phyloP scores from a whole-genome alignment of 2,329 filamentous ascomycete genomes.

The Talaromyces rugulosus region DNA sequence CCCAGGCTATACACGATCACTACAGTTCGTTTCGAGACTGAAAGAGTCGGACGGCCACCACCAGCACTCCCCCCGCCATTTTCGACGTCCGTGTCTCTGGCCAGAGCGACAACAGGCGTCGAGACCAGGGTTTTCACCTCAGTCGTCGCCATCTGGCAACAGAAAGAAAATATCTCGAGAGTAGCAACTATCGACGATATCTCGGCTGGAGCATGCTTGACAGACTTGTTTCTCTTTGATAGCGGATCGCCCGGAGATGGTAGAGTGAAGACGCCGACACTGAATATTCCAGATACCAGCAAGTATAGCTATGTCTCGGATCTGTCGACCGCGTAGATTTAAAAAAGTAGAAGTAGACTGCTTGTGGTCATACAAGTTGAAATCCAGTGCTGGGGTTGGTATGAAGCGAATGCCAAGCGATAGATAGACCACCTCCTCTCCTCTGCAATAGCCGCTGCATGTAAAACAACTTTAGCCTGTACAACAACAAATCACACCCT shows the following conservation, averaged over 20 bases:
- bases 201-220: slow-evolving; percentile 6
- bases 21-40: slow-evolving; percentile 33
- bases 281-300: not conserved
- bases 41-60: slow-evolving; percentile 2
- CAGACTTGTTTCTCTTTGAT: not conserved
- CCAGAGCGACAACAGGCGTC: slow-evolving; percentile 17
- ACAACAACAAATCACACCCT: not conserved
- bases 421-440: not conserved
- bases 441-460: not conserved
- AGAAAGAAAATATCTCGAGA: slow-evolving; percentile 16
- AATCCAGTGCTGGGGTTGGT: not conserved
- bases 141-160: slow-evolving; percentile 29
- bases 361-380: not conserved
- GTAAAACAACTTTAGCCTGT: not conserved
- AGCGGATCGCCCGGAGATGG: not conserved
- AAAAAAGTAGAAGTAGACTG: not conserved
- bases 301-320: not conserved
- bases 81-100: slow-evolving; percentile 14
- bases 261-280: not conserved
- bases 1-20: slow-evolving; percentile 66
- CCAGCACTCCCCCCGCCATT: not conserved
- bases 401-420: not conserved
- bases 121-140: slow-evolving; percentile 24
- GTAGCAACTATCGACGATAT: slow-evolving; percentile 30
- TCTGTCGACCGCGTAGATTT: not conserved